Base-by-base conservation (phyloP, 192 early-diverging fungal genomes). In the Gaertneriomyces semiglobifer region DNA sequence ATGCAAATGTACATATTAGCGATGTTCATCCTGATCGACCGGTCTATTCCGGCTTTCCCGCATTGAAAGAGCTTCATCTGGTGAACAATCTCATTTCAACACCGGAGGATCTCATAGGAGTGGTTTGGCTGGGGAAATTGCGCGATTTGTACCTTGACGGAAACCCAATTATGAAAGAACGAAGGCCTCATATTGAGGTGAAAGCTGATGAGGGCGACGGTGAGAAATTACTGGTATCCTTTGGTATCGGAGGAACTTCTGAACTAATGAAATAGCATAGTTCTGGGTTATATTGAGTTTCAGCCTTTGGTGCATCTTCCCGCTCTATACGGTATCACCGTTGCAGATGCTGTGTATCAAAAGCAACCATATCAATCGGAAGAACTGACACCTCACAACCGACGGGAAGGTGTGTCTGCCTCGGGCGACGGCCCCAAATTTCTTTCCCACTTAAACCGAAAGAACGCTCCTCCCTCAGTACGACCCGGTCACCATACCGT, bases 71-170 rank as follows among this genome's bases (percentile, higher is more conserved):
- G 44, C 65, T 85, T 10, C 52, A 73, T 50, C 43, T 85, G n/a
- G 54, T 79, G 3, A 66, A 64, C 65, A 85, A 85, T 53, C 38
- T 56, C 6, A 73, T 85, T 25, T 59, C 57, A 5, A 73, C 68
- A 14, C 56, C 69, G 9, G 75, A 71, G 39, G 75, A 66, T 18
- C 53, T 85, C 10, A 50, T 82, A 44, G 79, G 78, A 1, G 44
- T 83, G 14, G 66, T 80, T 3, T 77, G 66, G 58, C 65, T 85
- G 7, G 77, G 75, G 7, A 58, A 40, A 11, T 45, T 85, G 20
- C 18, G 65, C 57, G 52, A 62, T 18, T 64, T 85, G n/a, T 79
- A 61, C 58, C 38, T 85, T 50, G 79, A 79, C 59, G 80, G 78
- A 20, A 85, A 85, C 46, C 79, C 83, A 3, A 60, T 81, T 14